Base-by-base conservation (phyloP, 1,139 yeast genomes). In the Taphrina communis region DNA sequence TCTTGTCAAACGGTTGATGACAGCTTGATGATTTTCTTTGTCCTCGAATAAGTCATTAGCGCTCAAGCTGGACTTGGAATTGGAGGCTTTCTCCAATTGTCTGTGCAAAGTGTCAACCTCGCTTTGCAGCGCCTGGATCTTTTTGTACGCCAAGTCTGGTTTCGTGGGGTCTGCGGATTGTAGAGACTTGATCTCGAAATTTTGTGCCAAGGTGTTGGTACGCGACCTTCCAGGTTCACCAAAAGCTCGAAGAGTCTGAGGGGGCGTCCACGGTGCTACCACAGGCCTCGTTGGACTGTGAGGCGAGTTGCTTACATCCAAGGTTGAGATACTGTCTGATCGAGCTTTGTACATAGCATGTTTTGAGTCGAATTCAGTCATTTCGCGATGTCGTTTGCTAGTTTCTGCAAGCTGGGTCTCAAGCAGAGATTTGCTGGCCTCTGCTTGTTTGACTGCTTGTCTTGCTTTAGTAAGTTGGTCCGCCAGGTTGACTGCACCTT, bases 231-330 rank as follows among this genome's bases (percentile, higher is more conserved):
- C 61, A 11, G 60, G 50, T 38, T 46, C 55, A 8, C 19, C 38
- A 42, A 35, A 42, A 25, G 52, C 25, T 8, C 62, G 52, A 5
- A 46, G 51, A 42, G 46, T 42, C 39, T 42, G 51, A 6, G 67
- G 61, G 3, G 67, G 67, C 6, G 67, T 63, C 67, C 67, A 63
- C 7, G 67, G 67, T 7, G 60, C 67, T 11, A 61, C 31, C n/a
- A 39, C 42, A 38, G 61, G 67, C 25, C 67, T 42, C 12, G 21
- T 38, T n/a, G 67, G 61, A 21, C 46, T 31, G 12, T n/a, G 19
- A 25, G 58, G 66, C 8, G 41, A 11, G 19, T 41, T 31, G 41
- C 60, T 36, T n/a, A 62, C 21, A 25, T 62, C 66, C 21, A 62
- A 59, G 9, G 66, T 38, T n/a, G 58, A 39, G n/a, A 62, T 51